Evolutionary conservation across 139 green algal genomes (phyloP), one percentile per base, ranked within the genome.

Genomic region (Nannochloris sp.): DNA sequence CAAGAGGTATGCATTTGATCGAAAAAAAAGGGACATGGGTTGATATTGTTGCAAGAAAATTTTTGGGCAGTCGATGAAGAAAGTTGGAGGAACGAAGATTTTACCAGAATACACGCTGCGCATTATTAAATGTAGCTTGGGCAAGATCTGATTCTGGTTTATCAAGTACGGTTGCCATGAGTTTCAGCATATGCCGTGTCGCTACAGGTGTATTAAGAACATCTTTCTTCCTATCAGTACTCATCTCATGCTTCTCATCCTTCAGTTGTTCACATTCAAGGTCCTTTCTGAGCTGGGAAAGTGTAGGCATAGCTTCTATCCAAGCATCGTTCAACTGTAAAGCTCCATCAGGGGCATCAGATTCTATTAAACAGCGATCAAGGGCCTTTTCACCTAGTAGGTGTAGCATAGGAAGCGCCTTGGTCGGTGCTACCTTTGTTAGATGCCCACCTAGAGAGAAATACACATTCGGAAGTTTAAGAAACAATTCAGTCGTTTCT

Each of bases 391-490:
- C 31, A 2, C 57, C 36, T 25, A 85, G 35, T n/a, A n/a, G n/a
- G n/a, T n/a, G n/a, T n/a, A n/a, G 13, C 78, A 83, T 85, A 6
- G 37, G 25, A 12, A 70, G 38, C 1, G 60, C 60, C 60, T 83
- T 83, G 30, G 37, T 24, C 1, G 55, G 54, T 3, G 71, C 38
- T 39, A 79, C 25, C 8, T 30, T 51, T 5, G 60, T 45, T 2
- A 75, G 37, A 24, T 77, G 59, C 9, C 71, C 71, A 15, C 67
- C 74, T 2, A 85, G 33, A 8, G 78, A 85, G 23, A 85, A 78
- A 62, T 76, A 62, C 1, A 84, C 76, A 32, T 54, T 57, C 0
- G 46, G 24, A 30, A 71, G 39, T 10, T 59, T 39, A n/a, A 61
- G 51, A 27, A 68, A 59, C 5, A 53, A 45, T 3, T 10, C 23